Evolutionary conservation across 441 rosid species (phyloP).

Genomic region (Populus tomentosa): DNA sequence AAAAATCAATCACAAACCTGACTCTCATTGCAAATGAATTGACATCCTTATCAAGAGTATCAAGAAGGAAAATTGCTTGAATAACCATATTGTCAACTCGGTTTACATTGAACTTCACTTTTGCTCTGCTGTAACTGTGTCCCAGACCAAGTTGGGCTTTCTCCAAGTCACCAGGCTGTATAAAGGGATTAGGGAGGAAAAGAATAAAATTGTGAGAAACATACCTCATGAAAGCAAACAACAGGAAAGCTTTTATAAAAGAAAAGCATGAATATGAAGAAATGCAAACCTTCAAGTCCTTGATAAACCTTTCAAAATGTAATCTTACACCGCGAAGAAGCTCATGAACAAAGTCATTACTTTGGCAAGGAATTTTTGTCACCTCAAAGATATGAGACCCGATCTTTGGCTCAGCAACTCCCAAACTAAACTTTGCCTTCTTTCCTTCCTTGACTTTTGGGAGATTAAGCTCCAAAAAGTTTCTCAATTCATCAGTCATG

Average conservation of each 20-base stretch:
- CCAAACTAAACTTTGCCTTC: conserved; percentile 85
- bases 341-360: conserved; percentile 86
- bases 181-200: neutral
- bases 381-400: conserved; percentile 79
- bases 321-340: conserved; percentile 85
- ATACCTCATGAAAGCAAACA: neutral
- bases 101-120: conserved; percentile 97
- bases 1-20: conserved; percentile 47
- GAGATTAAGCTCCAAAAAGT: conserved; percentile 81
- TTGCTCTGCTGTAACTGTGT: conserved; percentile 96
- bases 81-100: conserved; percentile 96
- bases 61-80: conserved; percentile 88
- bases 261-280: neutral
- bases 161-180: conserved; percentile 82
- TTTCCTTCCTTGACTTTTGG: conserved; percentile 92
- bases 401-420: conserved; percentile 86
- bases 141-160: conserved; percentile 95
- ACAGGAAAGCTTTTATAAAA: neutral
- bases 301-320: conserved; percentile 83
- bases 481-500: conserved; percentile 78
- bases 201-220: neutral
- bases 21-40: conserved; percentile 94
- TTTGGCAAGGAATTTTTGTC: conserved; percentile 85
- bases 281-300: conserved; percentile 76
- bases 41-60: conserved; percentile 89